Base-by-base conservation (phyloP, 2,329 filamentous ascomycete species). In the Fusarium ambrosium region DNA sequence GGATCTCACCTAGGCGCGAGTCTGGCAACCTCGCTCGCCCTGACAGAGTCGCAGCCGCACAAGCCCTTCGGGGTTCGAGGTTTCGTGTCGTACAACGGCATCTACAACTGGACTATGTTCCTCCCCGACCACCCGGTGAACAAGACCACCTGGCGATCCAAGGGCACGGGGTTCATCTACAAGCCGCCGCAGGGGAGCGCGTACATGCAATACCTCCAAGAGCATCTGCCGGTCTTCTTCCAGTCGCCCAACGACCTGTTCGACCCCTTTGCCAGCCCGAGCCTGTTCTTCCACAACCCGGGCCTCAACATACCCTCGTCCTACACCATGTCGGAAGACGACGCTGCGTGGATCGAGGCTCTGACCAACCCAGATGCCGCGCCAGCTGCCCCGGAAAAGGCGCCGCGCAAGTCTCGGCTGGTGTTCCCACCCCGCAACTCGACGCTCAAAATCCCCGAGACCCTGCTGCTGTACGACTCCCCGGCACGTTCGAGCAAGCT, bases 71-170 rank as follows among this genome's bases (percentile, higher is more conserved):
- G 83, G 43, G 83, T 92, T 51, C 85, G 88, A 11, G 90, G 90
- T 9, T 80, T 91, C 36, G 81, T 90, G 18, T 86, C 87, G 9
- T 88, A 88, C 80, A 90, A 92, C 73, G 90, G 89, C 48, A 85
- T 92, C 68, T 92, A 90, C 81, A 88, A 92, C 82, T 92, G 90
- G 91, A 90, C 89, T 66, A 88, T 85, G 79, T 89, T 91, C 68
- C 84, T 90, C 13, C 87, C 88, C 0, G 85, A 88, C 71, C 88
- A 91, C 67, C 84, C 83, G 8, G 80, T 86, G 70, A 86, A 89
- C 74, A 77, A 66, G 7, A 64, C 75, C 1, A 62, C 72, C 11
- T 78, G 69, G 32, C 66, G 58, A 14, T 63, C 48, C 18, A 79
- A 74, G 62, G 67, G 41, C 10, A 65, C 77, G 10, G 62, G 76